Conservation (phyloP, 2,329 filamentous ascomycete species). For the Cercospora sojina region DNA sequence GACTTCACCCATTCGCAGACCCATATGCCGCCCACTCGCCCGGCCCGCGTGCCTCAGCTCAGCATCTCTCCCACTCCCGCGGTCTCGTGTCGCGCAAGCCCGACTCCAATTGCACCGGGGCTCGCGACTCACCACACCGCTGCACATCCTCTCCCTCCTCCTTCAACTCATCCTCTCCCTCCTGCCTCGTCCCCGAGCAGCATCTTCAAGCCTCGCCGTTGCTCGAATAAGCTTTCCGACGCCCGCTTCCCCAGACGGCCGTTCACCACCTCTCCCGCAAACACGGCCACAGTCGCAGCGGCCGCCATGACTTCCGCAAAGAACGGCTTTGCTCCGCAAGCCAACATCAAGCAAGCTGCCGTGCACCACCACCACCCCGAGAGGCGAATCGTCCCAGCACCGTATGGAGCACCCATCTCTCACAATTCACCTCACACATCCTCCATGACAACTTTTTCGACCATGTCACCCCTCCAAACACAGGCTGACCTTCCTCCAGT, state of each 20-base stretch:
- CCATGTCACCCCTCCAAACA: background rate
- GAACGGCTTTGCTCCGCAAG: constrained; percentile 28
- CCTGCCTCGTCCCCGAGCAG: constrained; percentile 1
- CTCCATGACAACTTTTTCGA: background rate
- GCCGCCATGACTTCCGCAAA: constrained; percentile 20
- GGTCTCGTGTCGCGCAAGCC: constrained; percentile 4
- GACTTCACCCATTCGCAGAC: constrained; percentile 10
- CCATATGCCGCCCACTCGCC: constrained; percentile 13
- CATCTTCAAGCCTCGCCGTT: constrained; percentile 1
- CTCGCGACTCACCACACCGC: background rate
- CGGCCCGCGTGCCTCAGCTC: constrained; percentile 6
- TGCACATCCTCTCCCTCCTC: constrained; percentile 9
- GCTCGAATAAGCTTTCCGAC: background rate
- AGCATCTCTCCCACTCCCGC: background rate
- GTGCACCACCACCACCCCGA: constrained; percentile 34
- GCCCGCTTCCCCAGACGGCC: background rate
- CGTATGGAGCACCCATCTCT: constrained; percentile 21
- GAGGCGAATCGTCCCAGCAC: constrained; percentile 34
- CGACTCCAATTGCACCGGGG: background rate
- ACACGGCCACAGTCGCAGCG: constrained; percentile 12
- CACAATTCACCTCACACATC: background rate
- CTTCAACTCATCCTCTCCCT: background rate
- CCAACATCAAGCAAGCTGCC: constrained; percentile 38
- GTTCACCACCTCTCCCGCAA: constrained; percentile 3
- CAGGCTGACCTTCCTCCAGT: constrained; percentile 19